Evolutionary conservation across 352 stramenopile species (phyloP).

Genomic region (Pythium volutum): DNA sequence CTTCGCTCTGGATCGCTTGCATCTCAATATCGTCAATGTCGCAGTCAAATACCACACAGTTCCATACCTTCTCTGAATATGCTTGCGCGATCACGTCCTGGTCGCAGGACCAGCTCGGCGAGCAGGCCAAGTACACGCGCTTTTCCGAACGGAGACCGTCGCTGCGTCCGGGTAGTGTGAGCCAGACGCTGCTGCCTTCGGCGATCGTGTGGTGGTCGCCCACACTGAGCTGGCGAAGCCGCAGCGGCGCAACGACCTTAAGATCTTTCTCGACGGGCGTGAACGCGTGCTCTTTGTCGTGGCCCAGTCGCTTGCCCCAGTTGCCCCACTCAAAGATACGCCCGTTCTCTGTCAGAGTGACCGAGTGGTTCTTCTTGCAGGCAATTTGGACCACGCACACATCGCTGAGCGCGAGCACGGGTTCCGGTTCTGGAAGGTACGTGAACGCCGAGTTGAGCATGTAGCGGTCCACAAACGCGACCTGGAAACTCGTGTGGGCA

Average conservation of each 20-base stretch:
- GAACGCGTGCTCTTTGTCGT: slow-evolving; percentile 60
- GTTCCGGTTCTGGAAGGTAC: slow-evolving; percentile 57
- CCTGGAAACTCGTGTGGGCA: slow-evolving; percentile 46
- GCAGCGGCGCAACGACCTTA: slow-evolving; percentile 18
- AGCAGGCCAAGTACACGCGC: slow-evolving; percentile 29
- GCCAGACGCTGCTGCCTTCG: slow-evolving; percentile 68
- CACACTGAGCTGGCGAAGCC: slow-evolving; percentile 41
- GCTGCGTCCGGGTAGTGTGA: slow-evolving; percentile 27
- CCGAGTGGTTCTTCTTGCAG: slow-evolving; percentile 58
- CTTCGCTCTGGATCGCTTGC: neutral
- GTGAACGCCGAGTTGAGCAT: slow-evolving; percentile 73
- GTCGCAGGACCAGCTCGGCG: slow-evolving; percentile 27
- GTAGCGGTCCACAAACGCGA: slow-evolving; percentile 57
- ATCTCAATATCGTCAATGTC: slow-evolving; percentile 55
- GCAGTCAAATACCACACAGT: slow-evolving; percentile 43
- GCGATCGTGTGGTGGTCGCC: slow-evolving; percentile 54
- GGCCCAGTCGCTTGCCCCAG: slow-evolving; percentile 52
- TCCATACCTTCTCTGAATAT: slow-evolving; percentile 21
- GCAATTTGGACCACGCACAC: slow-evolving; percentile 40
- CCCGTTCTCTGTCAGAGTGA: slow-evolving; percentile 37
- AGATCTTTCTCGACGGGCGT: slow-evolving; percentile 36
- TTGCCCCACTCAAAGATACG: slow-evolving; percentile 69
- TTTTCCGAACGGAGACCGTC: neutral
- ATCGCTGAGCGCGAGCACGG: slow-evolving; percentile 49
- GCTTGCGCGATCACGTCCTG: slow-evolving; percentile 23